Base-by-base conservation (phyloP, 176 grass and related monocot genomes). In the Thinopyrum elongatum region DNA sequence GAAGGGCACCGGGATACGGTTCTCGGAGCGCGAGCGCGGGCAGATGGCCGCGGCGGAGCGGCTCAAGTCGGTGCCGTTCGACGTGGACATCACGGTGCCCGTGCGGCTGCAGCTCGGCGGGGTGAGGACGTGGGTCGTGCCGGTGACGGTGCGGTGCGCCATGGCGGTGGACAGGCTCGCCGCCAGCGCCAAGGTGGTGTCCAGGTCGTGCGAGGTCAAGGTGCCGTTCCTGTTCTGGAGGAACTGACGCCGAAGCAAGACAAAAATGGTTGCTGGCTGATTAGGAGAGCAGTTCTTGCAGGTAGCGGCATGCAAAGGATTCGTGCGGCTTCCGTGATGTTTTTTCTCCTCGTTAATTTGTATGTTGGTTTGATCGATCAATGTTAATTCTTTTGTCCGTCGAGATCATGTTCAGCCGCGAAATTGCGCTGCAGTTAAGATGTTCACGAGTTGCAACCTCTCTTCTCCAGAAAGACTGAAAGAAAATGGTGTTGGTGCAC, bases 91-190 rank as follows among this genome's bases (percentile, higher is more conserved):
- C 30, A 64, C 84, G 17, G 86, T 98, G 68, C 93, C 96, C 27
- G 88, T 91, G 70, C 71, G 78, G 79, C 70, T 95, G 28, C 87
- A 84, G 84, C 31, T 92, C 36, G 90, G 93, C 16, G 13, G 19
- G 15, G 19, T 94, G n/a, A 91, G 13, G 44, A 92, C 87, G 34
- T 94, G 96, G 93, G 82, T 86, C 35, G 25, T 94, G 36, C 73
- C 77, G 17, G 73, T 91, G 68, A 85, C 89, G 17, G 84, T 89
- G 65, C 76, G 84, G 5, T 98, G 96, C 74, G 22, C 88, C 49
- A 76, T 92, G 8, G 75, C 65, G 0, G 65, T 98, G 28, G 86
- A 95, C 72, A 76, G 76, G 36, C 84, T 98, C 78, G 70, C 82
- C 25, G 86, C 82, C 23, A 72, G 46, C 68, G 83, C 90, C 60